Conservation (phyloP, 2,329 filamentous ascomycete genomes). For the Claviceps sp. region DNA sequence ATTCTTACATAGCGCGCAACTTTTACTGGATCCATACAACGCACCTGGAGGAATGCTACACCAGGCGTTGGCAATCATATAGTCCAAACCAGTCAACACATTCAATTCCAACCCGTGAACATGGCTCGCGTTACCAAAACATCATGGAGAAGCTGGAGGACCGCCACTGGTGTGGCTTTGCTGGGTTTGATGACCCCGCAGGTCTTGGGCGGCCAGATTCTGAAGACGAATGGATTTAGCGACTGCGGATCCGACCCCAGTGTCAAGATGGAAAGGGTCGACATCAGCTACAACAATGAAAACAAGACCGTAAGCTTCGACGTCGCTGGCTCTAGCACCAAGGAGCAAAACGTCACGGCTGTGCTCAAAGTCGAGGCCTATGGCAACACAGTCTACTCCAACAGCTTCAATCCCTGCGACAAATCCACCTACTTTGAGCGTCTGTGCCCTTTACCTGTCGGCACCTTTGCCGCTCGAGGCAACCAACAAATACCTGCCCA, state of each 20-base stretch:
- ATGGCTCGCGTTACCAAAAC: slow-evolving; percentile 20
- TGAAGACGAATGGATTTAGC: slow-evolving; percentile 69
- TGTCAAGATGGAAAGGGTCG: slow-evolving; percentile 58
- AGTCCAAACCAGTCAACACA: too few relatives aligned
- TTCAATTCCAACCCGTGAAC: too few relatives aligned
- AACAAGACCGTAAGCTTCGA: slow-evolving; percentile 67
- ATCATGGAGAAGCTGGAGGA: slow-evolving; percentile 13
- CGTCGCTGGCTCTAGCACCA: slow-evolving; percentile 61
- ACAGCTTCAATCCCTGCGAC: slow-evolving; percentile 73
- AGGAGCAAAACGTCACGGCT: slow-evolving; percentile 69
- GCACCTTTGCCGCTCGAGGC: slow-evolving; percentile 60
- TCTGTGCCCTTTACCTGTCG: slow-evolving; percentile 74
- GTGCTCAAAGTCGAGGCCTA: slow-evolving; percentile 69
- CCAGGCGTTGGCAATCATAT: neutral
- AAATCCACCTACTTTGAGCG: slow-evolving; percentile 49
- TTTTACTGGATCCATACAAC: neutral
- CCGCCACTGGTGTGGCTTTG: slow-evolving; percentile 19
- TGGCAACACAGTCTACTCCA: slow-evolving; percentile 65
- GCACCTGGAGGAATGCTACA: neutral
- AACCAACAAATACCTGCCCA: slow-evolving; percentile 55
- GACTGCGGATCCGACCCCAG: slow-evolving; percentile 44
- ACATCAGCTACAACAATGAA: slow-evolving; percentile 67
- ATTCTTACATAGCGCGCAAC: neutral
- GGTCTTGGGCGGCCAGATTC: slow-evolving; percentile 53
- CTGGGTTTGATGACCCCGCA: slow-evolving; percentile 24